These are phyloP conservation scores for Cyberlindnera americana DNA, from an alignment of 805 yeast species.

Conservation along the genomic window DNA sequence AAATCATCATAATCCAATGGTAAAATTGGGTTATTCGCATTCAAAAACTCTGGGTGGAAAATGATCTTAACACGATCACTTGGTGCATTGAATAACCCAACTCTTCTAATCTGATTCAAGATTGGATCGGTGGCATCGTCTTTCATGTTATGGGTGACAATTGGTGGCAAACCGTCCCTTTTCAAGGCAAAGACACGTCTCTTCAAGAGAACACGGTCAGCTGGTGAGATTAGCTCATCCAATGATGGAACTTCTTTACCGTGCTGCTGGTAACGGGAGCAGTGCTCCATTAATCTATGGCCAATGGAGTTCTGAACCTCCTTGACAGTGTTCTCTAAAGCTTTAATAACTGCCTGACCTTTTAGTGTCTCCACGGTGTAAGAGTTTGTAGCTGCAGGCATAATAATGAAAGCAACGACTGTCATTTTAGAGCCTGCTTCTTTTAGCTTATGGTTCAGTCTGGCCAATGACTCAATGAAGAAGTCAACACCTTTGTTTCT, in stretches of 20 bases:
- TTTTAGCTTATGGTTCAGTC: conserved; percentile 85
- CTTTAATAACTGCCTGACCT: conserved; percentile 94
- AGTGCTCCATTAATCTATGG: conserved; percentile 83
- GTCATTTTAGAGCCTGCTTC: conserved; percentile 81
- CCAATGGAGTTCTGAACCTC: conserved; percentile 89
- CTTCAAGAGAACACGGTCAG: conserved; percentile 85
- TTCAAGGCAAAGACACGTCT: conserved; percentile 91
- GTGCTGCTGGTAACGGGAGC: conserved; percentile 61
- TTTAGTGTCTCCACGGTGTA: conserved; percentile 93
- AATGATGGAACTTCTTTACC: conserved; percentile 70
- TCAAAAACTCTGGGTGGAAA: conserved; percentile 96
- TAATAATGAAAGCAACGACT: conserved; percentile 93
- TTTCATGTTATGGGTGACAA: conserved; percentile 94
- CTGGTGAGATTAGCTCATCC: conserved; percentile 78
- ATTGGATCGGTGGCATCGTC: conserved; percentile 92
- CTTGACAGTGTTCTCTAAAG: conserved; percentile 80
- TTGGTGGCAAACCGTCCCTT: conserved; percentile 86
- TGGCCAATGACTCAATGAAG: conserved; percentile 87
- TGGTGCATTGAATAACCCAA: conserved; percentile 83
- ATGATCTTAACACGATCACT: conserved; percentile 91
- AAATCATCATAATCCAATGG: conserved; percentile 95
- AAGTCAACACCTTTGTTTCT: conserved; percentile 96
- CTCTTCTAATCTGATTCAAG: conserved; percentile 85
- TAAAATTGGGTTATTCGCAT: conserved; percentile 90
- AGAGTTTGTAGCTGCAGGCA: conserved; percentile 95